Conservation (phyloP, 2,329 filamentous ascomycete genomes). For the Colletotrichum echinochloae region DNA sequence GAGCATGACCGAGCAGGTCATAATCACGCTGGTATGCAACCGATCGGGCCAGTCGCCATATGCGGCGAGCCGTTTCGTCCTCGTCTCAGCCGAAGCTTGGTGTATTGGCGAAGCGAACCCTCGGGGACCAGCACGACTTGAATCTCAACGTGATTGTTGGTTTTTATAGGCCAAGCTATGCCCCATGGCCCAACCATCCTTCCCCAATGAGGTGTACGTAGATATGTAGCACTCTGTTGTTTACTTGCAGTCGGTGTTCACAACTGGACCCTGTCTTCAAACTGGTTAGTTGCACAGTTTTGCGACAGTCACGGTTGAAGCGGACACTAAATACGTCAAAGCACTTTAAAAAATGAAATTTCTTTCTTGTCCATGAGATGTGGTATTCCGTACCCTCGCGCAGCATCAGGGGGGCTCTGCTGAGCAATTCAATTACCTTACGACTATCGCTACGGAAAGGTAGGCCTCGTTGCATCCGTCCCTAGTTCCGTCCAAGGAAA, state of each 20-base stretch:
- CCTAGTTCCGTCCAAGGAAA: conserved; percentile 40
- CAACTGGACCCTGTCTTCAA: too few relatives aligned
- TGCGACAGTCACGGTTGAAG: too few relatives aligned
- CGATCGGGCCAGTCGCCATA: not conserved
- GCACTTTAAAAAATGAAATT: too few relatives aligned
- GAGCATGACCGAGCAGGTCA: not conserved
- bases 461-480: not conserved
- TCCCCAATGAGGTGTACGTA: not conserved
- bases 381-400: too few relatives aligned
- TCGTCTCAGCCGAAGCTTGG: conserved; percentile 29
- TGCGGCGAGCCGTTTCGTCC: not conserved
- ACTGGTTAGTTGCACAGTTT: too few relatives aligned
- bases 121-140: not conserved
- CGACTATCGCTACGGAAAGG: not conserved
- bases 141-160: not conserved
- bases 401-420: not conserved
- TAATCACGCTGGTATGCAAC: not conserved
- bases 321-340: too few relatives aligned
- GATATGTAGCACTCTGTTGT: not conserved
- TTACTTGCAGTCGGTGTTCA: too few relatives aligned
- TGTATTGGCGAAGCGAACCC: not conserved
- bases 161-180: too few relatives aligned
- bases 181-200: too few relatives aligned
- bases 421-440: not conserved
- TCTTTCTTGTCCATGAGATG: too few relatives aligned